Percentiles rank a stretch among this genome's conserved stretches.
phyloP scores from a whole-genome alignment of 495 filamentous ascomycete genomes.

The Penicillium crystallinum region DNA sequence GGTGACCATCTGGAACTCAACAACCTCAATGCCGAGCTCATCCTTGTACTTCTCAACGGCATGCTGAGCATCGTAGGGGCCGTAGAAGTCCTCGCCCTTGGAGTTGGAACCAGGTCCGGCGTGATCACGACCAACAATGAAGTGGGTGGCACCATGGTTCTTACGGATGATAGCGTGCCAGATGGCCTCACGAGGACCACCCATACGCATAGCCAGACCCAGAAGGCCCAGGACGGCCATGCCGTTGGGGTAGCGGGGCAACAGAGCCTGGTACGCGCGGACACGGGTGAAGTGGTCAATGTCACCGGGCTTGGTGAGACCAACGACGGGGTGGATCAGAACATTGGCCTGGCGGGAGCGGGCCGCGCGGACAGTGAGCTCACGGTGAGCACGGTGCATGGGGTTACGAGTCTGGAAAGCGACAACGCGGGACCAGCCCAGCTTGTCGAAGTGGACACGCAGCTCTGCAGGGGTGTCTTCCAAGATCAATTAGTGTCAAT shows the following conservation, averaged over 20 bases:
- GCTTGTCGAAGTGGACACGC: slow-evolving; percentile 95
- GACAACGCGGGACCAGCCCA: slow-evolving; percentile 93
- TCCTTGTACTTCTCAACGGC: slow-evolving; percentile 94
- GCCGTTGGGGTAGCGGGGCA: slow-evolving; percentile 96
- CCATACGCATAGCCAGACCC: slow-evolving; percentile 98
- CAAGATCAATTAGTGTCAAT: background rate
- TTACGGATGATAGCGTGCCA: slow-evolving; percentile 99
- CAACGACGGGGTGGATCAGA: slow-evolving; percentile 97
- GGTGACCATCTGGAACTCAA: slow-evolving; percentile 99
- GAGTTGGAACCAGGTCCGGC: slow-evolving; percentile 96
- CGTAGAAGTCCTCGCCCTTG: slow-evolving; percentile 95
- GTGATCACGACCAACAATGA: slow-evolving; percentile 98
- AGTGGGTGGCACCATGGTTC: slow-evolving; percentile 98
- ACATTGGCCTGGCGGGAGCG: slow-evolving; percentile 95
- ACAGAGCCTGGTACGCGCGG: slow-evolving; percentile 93
- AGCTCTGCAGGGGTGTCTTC: slow-evolving; percentile 90
- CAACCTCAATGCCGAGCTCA: slow-evolving; percentile 96
- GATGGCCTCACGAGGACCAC: slow-evolving; percentile 94
- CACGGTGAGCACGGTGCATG: slow-evolving; percentile 97
- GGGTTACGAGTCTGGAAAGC: slow-evolving; percentile 99
- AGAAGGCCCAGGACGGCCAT: slow-evolving; percentile 98
- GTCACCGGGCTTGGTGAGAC: slow-evolving; percentile 96
- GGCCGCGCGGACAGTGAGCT: slow-evolving; percentile 94
- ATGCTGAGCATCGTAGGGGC: slow-evolving; percentile 96
- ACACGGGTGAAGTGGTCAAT: slow-evolving; percentile 99